Conservation (phyloP, 2,329 filamentous ascomycete species). For the Clarireedia homoeocarpa region DNA sequence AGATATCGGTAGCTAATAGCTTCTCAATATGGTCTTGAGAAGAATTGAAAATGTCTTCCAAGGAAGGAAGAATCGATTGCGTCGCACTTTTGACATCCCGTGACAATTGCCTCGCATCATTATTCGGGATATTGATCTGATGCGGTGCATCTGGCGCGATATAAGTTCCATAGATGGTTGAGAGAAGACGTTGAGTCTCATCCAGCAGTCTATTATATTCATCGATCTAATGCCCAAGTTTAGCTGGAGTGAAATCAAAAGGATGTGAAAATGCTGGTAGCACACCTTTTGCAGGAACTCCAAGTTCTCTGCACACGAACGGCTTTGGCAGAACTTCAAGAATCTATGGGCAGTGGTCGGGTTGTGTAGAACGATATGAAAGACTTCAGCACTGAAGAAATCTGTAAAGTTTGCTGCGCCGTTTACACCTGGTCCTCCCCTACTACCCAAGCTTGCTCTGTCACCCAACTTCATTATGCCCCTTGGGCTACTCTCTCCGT, state of each 20-base stretch:
- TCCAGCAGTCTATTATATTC: conserved; percentile 39
- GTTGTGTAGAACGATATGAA: conserved; percentile 43
- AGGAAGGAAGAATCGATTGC: conserved; percentile 24
- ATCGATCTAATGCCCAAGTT: conserved; percentile 30
- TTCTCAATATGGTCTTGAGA: conserved; percentile 37
- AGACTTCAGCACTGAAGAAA: conserved; percentile 42
- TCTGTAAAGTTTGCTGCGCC: conserved; percentile 30
- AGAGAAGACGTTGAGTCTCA: conserved; percentile 38
- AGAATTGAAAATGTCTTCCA: conserved; percentile 32
- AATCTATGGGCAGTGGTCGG: conserved; percentile 39
- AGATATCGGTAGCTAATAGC: conserved; percentile 38
- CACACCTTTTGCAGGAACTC: conserved; percentile 43
- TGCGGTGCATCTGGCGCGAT: conserved; percentile 29
- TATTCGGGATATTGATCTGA: conserved; percentile 22
- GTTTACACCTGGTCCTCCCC: not conserved
- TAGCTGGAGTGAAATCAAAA: not conserved
- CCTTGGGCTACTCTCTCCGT: not conserved
- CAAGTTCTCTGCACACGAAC: conserved; percentile 41
- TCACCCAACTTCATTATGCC: not conserved
- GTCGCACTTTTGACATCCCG: conserved; percentile 18
- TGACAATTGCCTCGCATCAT: conserved; percentile 14
- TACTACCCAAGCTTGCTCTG: not conserved
- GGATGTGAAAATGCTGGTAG: not conserved
- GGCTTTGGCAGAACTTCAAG: conserved; percentile 40
- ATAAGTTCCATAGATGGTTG: conserved; percentile 38